Evolutionary conservation across 2,329 filamentous ascomycete genomes (phyloP), one percentile per base, ranked within the genome.

Genomic region (Apiospora koreana): DNA sequence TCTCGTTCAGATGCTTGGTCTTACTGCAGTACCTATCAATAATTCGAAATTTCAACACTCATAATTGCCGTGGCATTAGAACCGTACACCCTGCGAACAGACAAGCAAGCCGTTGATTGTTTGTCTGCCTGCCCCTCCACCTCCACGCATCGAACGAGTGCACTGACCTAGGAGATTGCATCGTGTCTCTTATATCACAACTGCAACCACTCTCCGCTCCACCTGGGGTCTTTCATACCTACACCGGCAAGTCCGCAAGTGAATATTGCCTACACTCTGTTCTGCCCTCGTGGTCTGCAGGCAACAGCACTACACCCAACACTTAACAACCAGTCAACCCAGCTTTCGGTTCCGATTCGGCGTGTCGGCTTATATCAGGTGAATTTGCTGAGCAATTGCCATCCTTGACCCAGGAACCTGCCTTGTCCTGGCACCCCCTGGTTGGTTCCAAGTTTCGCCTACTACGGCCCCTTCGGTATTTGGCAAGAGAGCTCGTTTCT

Each of bases 321-420:
- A 23, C 2, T 62, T 31, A 4, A 38, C 54, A 28, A 6, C 21
- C 54, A 38, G 54, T 31, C 16, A 21, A 58, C 50, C 16, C 21
- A 35, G 50, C 28, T 7, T 58, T 58, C 50, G 50, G 50, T n/a
- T 12, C 28, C 50, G 50, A 35, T 35, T 58, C 50, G 50, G 28
- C 50, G 50, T 21, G 18, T 58, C 50, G 31, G 28, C 28, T 62
- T 38, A 62, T 62, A 62, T 62, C 54, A 62, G 31, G 54, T 62
- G 54, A 21, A n/a, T 31, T 62, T 62, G 31, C 21, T 62, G 54
- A 62, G 54, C 54, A 62, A n/a, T 62, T 28, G 54, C 54, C 54
- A 38, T 62, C 28, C 31, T 38, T n/a, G 18, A 2, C 10, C 31
- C 31, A 38, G 31, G n/a, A n/a, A n/a, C 54, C 31, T 18, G 43